A percentile compares a stretch with the other conserved stretches of the same genome.
Conservation (phyloP, 1,139 yeast species). For the Protomyces lactucae-debilis region DNA sequence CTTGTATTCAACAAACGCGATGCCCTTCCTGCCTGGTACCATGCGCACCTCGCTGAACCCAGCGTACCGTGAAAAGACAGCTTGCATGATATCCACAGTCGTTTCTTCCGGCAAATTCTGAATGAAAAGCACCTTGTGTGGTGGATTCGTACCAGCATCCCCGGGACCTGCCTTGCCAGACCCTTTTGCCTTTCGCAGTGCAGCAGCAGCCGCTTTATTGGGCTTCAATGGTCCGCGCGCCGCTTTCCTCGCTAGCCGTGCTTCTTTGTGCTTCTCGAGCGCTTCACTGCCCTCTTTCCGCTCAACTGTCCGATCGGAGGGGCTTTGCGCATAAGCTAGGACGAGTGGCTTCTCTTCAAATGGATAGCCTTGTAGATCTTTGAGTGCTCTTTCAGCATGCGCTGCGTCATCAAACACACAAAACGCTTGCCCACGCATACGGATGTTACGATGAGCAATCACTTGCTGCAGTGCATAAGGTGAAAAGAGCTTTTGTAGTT, state of each 20-base stretch:
- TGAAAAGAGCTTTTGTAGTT: conserved; percentile 45
- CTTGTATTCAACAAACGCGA: conserved; percentile 79
- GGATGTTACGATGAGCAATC: conserved; percentile 57
- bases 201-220: conserved; percentile 32
- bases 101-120: conserved; percentile 57
- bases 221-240: conserved; percentile 34
- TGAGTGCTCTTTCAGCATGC: conserved; percentile 51
- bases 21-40: conserved; percentile 55
- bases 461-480: conserved; percentile 52
- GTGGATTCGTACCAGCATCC: conserved; percentile 48
- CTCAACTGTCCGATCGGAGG: conserved; percentile 48
- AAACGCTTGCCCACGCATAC: conserved; percentile 82
- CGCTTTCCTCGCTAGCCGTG: conserved; percentile 32
- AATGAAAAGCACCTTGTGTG: conserved; percentile 64
- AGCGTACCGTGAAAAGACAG: conserved; percentile 46
- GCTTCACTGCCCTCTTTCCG: conserved; percentile 37
- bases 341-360: conserved; percentile 55
- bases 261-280: conserved; percentile 14
- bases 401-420: conserved; percentile 52
- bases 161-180: conserved; percentile 35
- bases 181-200: conserved; percentile 34
- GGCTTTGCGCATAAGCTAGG: conserved; percentile 44
- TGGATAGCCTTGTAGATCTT: conserved; percentile 44
- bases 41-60: conserved; percentile 66
- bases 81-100: conserved; percentile 43